Percentiles rank a stretch among this genome's conserved stretches.
These are phyloP conservation scores for Coniochaeta ligniaria DNA, from an alignment of 2,329 filamentous ascomycete species.

Conservation along the genomic window DNA sequence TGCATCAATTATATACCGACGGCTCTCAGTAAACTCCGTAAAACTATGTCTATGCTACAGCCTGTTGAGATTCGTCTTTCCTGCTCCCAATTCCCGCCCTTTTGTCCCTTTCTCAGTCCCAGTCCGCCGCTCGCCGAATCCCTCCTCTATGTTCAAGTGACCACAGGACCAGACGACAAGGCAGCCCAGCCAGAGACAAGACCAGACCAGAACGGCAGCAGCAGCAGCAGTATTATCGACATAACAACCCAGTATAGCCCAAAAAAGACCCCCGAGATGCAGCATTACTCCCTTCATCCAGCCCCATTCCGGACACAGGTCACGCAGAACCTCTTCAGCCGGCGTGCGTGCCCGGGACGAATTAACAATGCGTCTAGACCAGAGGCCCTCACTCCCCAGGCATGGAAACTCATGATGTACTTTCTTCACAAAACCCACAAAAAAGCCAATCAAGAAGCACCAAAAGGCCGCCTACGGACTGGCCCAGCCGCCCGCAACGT, in stretches of 20 bases:
- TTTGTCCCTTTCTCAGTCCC: background rate
- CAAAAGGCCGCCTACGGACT: constrained; percentile 25
- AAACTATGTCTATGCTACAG: background rate
- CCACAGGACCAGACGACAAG: background rate
- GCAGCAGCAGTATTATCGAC: background rate
- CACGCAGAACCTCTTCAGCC: background rate
- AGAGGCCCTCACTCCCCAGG: background rate
- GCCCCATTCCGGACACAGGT: background rate
- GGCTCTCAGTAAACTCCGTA: background rate
- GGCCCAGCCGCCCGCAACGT: constrained; percentile 91
- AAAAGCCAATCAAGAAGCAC: background rate
- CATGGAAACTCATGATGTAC: background rate
- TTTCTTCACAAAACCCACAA: background rate
- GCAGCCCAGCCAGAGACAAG: background rate
- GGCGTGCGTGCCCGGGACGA: background rate
- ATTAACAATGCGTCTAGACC: background rate
- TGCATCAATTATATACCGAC: background rate
- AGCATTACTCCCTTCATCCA: background rate
- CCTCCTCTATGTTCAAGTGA: background rate
- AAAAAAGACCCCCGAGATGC: background rate
- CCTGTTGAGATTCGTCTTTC: background rate
- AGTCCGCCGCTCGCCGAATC: background rate
- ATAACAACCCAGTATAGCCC: background rate
- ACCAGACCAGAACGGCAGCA: no score
- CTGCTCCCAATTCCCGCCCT: background rate